These are phyloP conservation scores for Spirogloea muscicola DNA, from an alignment of 139 green algal genomes.

Conservation along the genomic window DNA sequence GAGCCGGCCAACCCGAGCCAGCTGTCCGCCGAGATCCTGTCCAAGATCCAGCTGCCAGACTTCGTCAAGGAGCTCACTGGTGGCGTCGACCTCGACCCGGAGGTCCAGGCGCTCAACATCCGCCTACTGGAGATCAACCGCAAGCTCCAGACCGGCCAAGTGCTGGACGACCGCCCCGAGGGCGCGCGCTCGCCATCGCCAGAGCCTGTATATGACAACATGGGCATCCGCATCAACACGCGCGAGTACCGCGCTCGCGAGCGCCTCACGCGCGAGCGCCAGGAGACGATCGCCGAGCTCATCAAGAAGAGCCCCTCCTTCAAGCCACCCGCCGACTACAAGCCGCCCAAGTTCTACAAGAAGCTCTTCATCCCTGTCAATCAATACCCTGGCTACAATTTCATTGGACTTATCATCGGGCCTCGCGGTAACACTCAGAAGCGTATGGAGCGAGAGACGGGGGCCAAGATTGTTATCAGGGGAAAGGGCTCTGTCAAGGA, in stretches of 20 bases:
- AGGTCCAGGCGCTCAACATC: constrained; percentile 47
- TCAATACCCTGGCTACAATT: constrained; percentile 93
- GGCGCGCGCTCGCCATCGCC: constrained; percentile 82
- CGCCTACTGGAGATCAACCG: constrained; percentile 56
- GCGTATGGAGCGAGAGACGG: constrained; percentile 94
- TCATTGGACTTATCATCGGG: constrained; percentile 99
- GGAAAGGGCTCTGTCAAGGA: constrained; percentile 85
- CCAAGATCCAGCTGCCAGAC: constrained; percentile 51
- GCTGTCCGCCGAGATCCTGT: constrained; percentile 14
- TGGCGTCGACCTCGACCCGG: constrained; percentile 51
- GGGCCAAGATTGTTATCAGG: constrained; percentile 93
- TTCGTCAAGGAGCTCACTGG: constrained; percentile 55
- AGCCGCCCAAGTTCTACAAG: constrained; percentile 70
- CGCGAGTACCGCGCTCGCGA: constrained; percentile 77
- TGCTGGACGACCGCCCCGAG: constrained; percentile 57
- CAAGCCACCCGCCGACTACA: constrained; percentile 81
- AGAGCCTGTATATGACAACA: constrained; percentile 83
- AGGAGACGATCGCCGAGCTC: constrained; percentile 83
- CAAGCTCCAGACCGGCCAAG: constrained; percentile 38
- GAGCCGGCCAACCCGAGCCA: constrained; percentile 11
- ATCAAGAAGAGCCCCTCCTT: constrained; percentile 80
- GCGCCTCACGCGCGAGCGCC: constrained; percentile 64
- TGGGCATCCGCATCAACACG: constrained; percentile 83
- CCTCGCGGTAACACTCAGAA: constrained; percentile 98
- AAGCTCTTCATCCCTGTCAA: constrained; percentile 91